Evolutionary conservation across 805 yeast genomes (phyloP), one percentile per base, ranked within the genome.

Genomic region (Barnettozyma californica): DNA sequence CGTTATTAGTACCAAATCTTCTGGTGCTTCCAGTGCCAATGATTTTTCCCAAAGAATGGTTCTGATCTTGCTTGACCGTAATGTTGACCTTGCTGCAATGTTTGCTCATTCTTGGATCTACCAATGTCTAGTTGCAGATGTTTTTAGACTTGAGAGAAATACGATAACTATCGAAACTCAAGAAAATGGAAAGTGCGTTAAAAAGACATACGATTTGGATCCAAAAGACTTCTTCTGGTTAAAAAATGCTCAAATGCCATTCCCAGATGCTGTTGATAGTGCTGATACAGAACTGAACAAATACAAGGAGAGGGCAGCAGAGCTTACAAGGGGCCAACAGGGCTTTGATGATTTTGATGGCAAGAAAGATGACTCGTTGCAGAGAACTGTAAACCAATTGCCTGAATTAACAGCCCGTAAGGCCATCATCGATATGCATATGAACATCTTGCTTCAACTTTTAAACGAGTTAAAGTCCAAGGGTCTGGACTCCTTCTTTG

Each of bases 201-300:
- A 68, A 34, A 83, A 83, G 55, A 76, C 80, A 52, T 86, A 84
- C 64, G 99, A 94, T 63, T 76, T 94, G 41, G 99, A 92, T 59
- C 96, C 96, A 26, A 78, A 80, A 49, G 99, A 94, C 70, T 87
- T 87, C 63, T 94, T 94, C 68, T 94, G 99, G 99, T 70, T 68
- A 53, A 75, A 76, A 52, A 91, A 94, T 67, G 75, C 95, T 11
- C 84, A 84, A 44, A 70, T 88, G 49, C 98, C 99, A 35, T 94
- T 94, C 73, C 99, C 99, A 1, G 97, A 92, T 63, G 98, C 95
- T n/a, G 99, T 95, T 31, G 99, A 94, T 65, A 88, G 88, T 66
- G 95, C 95, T 19, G 98, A 94, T 61, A 68, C 75, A 25, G 97
- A 89, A 50, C 74, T 91, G 51, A 80, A 84, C 50, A 74, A 76